A percentile compares a stretch with the other conserved stretches of the same genome.
Evolutionary conservation across 2,329 filamentous ascomycete genomes (phyloP).

Genomic region (Colletotrichum cordylinicola): DNA sequence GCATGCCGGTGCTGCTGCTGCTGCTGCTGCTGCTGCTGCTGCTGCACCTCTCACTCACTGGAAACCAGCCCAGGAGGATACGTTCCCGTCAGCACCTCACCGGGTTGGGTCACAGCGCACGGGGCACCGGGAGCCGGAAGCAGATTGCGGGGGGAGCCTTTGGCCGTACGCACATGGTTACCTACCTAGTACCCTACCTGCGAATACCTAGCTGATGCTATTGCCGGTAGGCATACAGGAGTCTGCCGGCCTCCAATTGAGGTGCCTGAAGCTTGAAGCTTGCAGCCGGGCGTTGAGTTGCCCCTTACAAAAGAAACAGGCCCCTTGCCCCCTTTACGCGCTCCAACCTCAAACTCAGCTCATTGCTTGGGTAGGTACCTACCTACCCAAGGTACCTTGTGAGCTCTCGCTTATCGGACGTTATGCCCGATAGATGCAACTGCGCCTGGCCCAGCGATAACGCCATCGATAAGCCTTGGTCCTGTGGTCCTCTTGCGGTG

Average conservation of each 20-base stretch:
- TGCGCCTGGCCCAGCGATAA: neutral
- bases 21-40: neutral
- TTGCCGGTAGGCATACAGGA: neutral
- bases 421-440: neutral
- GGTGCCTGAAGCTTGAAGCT: neutral
- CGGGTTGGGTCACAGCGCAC: neutral
- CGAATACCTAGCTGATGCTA: neutral
- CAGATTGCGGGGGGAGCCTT: neutral
- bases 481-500: neutral
- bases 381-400: neutral
- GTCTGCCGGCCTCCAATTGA: neutral
- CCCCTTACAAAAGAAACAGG: neutral
- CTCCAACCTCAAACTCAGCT: neutral
- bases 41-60: neutral
- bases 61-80: neutral
- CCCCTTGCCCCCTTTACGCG: neutral
- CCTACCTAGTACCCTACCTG: neutral
- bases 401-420: neutral
- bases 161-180: neutral
- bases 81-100: neutral
- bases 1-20: neutral
- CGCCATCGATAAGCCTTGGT: neutral
- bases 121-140: conserved; percentile 9
- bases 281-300: neutral
- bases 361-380: neutral